Evolutionary conservation across 1,139 yeast species (phyloP).

Genomic region (Debaryomyces singareniensis): DNA sequence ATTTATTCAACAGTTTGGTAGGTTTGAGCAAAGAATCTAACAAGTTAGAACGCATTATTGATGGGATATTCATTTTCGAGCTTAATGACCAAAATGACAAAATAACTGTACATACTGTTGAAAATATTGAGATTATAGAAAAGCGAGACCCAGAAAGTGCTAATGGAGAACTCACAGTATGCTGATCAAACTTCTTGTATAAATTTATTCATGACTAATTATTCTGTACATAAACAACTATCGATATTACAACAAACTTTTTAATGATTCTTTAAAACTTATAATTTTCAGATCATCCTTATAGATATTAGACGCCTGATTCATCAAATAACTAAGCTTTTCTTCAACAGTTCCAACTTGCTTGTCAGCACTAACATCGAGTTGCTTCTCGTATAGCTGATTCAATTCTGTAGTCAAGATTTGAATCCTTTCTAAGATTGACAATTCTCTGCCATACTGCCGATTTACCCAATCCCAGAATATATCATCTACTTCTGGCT

Average conservation of each 20-base stretch:
- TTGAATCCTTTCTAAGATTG: constrained; percentile 17
- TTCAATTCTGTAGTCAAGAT: constrained; percentile 6
- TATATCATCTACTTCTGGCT: constrained; percentile 3
- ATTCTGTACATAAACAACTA: no score
- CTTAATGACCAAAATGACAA: constrained; percentile 51
- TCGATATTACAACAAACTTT: constrained; percentile 7
- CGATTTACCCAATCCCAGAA: constrained; percentile 22
- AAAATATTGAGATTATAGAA: constrained; percentile 65
- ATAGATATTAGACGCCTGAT: constrained; percentile 11
- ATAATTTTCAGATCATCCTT: constrained; percentile 10
- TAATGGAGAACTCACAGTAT: constrained; percentile 23
- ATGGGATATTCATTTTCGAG: constrained; percentile 76
- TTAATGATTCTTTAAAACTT: constrained; percentile 2
- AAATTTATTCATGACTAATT: constrained; percentile 5
- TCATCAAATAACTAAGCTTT: constrained; percentile 10
- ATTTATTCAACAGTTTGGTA: constrained; percentile 23
- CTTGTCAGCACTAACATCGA: constrained; percentile 6
- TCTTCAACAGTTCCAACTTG: constrained; percentile 6
- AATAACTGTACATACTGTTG: constrained; percentile 69
- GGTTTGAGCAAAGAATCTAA: constrained; percentile 28
- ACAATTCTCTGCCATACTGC: constrained; percentile 14
- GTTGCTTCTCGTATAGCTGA: constrained; percentile 1
- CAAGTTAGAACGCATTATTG: constrained; percentile 42
- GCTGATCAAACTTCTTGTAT: no score
- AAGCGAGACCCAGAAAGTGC: constrained; percentile 25